These are phyloP conservation scores for Entonaema liquescens DNA, from an alignment of 495 filamentous ascomycete genomes.

Conservation along the genomic window DNA sequence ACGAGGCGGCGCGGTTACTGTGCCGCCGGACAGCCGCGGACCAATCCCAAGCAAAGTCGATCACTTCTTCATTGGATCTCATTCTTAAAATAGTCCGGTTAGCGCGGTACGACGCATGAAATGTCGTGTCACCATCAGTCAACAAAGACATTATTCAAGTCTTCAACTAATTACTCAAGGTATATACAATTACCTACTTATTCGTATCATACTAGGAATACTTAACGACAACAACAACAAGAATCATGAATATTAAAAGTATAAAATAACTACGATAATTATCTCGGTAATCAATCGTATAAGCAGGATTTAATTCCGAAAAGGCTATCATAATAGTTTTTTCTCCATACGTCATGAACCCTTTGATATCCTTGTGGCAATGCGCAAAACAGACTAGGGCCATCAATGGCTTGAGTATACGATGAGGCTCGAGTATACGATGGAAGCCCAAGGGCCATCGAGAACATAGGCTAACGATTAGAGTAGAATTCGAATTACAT, in stretches of 20 bases:
- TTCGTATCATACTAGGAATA: too few relatives aligned
- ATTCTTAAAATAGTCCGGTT: conserved; percentile 14
- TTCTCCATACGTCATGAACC: not conserved
- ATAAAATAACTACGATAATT: not conserved
- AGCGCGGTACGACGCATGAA: not conserved
- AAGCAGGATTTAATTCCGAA: too few relatives aligned
- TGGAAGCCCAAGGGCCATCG: not conserved
- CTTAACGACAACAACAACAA: not conserved
- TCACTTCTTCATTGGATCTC: not conserved
- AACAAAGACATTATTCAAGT: too few relatives aligned
- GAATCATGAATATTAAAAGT: not conserved
- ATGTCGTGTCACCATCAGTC: not conserved
- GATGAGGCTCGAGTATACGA: not conserved
- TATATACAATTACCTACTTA: too few relatives aligned
- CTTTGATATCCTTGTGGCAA: not conserved
- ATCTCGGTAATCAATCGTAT: not conserved
- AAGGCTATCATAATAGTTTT: not conserved
- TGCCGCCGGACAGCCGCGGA: conserved; percentile 8
- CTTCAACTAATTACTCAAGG: too few relatives aligned
- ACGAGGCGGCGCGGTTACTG: conserved; percentile 14
- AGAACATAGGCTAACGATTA: not conserved
- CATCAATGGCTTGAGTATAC: not conserved
- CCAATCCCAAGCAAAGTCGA: conserved; percentile 12
- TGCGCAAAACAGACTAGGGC: not conserved
- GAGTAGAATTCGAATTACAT: conserved; percentile 12